Conservation (phyloP, 495 filamentous ascomycete genomes). For the Xylaria bambusicola region DNA sequence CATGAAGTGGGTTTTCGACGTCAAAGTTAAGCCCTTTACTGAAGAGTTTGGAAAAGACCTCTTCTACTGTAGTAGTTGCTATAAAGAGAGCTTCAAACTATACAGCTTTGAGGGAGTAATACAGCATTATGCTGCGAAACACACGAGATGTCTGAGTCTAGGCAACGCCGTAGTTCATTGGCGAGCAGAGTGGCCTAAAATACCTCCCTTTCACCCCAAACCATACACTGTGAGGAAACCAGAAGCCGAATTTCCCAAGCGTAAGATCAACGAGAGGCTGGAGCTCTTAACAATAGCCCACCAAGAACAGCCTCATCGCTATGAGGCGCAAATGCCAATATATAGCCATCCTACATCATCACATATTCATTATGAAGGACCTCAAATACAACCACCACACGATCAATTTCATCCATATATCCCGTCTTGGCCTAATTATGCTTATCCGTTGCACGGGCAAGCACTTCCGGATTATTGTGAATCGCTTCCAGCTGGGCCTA, state of each 20-base stretch:
- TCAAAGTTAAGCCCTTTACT: constrained; percentile 67
- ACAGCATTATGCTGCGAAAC: constrained; percentile 80
- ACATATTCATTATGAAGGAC: constrained; percentile 9
- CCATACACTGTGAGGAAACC: constrained; percentile 41
- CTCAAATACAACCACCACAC: neutral
- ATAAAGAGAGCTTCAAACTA: constrained; percentile 58
- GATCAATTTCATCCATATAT: neutral
- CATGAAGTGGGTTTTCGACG: constrained; percentile 83
- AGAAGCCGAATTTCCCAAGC: neutral
- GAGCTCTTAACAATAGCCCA: neutral
- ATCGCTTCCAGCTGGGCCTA: neutral
- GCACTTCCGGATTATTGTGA: neutral
- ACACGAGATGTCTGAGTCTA: constrained; percentile 65
- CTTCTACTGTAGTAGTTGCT: constrained; percentile 73
- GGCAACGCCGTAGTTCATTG: constrained; percentile 73
- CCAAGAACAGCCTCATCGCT: neutral
- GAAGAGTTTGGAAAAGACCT: constrained; percentile 64
- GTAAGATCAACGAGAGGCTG: neutral
- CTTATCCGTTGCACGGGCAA: neutral
- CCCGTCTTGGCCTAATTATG: neutral
- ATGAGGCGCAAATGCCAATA: neutral
- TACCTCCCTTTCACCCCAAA: constrained; percentile 63
- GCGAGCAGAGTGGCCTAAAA: constrained; percentile 76
- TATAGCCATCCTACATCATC: neutral
- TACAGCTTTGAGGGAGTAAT: constrained; percentile 77